These are phyloP conservation scores for Heterobasidion parviporum DNA, from an alignment of 1,284 basidiomycete species.

Conservation along the genomic window DNA sequence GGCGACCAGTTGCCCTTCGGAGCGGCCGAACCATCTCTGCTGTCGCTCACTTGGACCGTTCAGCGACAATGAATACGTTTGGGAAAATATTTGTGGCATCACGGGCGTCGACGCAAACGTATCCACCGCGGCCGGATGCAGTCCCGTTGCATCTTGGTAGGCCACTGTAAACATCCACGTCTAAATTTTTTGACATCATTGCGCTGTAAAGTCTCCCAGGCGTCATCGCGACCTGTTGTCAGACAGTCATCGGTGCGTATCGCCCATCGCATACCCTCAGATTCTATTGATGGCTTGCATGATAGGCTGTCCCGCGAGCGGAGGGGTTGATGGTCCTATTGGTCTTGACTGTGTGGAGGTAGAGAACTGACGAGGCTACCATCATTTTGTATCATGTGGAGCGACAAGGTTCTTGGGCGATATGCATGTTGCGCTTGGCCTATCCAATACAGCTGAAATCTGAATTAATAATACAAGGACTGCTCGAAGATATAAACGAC, in stretches of 20 bases:
- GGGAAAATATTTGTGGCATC: slow-evolving; percentile 10
- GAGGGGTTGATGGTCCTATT: slow-evolving; percentile 3
- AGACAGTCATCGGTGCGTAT: background rate
- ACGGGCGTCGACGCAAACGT: slow-evolving; percentile 5
- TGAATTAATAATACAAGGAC: background rate
- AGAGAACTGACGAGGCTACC: background rate
- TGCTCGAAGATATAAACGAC: background rate
- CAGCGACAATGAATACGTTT: slow-evolving; percentile 8
- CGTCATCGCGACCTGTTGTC: slow-evolving; percentile 1
- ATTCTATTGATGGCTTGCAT: background rate
- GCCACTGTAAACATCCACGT: background rate
- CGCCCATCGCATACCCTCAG: background rate
- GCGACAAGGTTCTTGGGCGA: too few relatives aligned
- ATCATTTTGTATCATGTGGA: too few relatives aligned
- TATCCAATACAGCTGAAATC: too few relatives aligned
- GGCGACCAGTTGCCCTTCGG: background rate
- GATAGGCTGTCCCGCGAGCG: background rate
- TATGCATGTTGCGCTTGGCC: too few relatives aligned
- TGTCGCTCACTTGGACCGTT: slow-evolving; percentile 7
- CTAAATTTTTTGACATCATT: too few relatives aligned
- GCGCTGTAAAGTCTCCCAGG: background rate
- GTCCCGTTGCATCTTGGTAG: slow-evolving; percentile 3
- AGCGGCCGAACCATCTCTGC: slow-evolving; percentile 7
- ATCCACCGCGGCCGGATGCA: slow-evolving; percentile 7
- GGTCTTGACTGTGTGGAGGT: slow-evolving; percentile 4